A percentile compares a stretch with the other conserved stretches of the same genome.
These are phyloP conservation scores for Acacia pycnantha DNA, from an alignment of 331 rosid genomes.

Conservation along the genomic window DNA sequence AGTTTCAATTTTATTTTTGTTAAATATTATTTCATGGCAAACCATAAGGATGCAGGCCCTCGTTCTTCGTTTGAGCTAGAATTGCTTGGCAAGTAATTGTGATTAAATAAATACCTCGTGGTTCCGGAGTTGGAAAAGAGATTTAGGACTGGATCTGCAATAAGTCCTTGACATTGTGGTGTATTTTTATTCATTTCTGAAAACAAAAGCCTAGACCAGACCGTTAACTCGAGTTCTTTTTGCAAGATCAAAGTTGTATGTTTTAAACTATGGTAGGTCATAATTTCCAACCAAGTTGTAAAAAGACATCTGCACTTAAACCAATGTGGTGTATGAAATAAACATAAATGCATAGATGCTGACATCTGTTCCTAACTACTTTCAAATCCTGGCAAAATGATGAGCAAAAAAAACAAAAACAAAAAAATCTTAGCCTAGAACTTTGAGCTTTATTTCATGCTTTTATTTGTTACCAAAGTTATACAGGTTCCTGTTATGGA, in stretches of 20 bases:
- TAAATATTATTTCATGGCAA: slow-evolving; percentile 12
- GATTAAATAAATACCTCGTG: background rate
- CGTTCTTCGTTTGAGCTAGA: background rate
- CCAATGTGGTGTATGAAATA: too few species aligned
- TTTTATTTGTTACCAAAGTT: too few species aligned
- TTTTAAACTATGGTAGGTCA: background rate
- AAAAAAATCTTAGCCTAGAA: too few species aligned
- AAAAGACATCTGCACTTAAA: background rate
- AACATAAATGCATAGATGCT: too few species aligned
- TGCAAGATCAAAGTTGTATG: background rate
- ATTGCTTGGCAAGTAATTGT: background rate
- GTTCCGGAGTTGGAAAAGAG: background rate
- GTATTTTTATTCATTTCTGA: background rate
- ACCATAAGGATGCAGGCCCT: background rate
- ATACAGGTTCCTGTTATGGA: too few species aligned
- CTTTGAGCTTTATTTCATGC: too few species aligned
- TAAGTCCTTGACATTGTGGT: background rate
- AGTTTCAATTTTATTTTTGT: slow-evolving; percentile 9
- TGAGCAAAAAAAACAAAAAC: too few species aligned
- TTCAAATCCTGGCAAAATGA: too few species aligned
- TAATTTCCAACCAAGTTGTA: background rate
- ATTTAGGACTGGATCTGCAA: background rate
- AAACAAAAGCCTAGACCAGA: background rate
- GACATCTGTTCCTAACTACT: too few species aligned
- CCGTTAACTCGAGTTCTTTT: background rate